Evolutionary conservation across 2,329 filamentous ascomycete species (phyloP).

Genomic region (Sphaerostilbella broomeana): DNA sequence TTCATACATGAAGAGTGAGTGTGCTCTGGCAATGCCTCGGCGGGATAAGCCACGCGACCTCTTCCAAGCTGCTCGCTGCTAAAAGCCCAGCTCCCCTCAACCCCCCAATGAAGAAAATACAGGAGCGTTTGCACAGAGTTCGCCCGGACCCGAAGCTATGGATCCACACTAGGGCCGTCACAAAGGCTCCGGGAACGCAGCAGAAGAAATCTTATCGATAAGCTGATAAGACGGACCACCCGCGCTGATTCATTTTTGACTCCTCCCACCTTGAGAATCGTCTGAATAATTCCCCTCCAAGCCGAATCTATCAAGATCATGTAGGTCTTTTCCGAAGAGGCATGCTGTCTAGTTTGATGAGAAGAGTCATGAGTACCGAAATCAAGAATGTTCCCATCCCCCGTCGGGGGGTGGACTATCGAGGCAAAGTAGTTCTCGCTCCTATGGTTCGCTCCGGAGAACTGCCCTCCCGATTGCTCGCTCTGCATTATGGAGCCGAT

Average conservation of each 20-base stretch:
- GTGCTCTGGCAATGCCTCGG: no score
- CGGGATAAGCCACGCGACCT: no score
- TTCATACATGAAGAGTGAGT: no score
- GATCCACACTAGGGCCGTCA: conserved; percentile 6
- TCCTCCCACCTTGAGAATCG: conserved; percentile 2
- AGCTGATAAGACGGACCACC: conserved; percentile 5
- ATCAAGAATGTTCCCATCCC: conserved; percentile 75
- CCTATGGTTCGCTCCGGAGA: conserved; percentile 99
- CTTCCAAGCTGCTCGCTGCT: no score
- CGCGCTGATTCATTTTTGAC: conserved; percentile 4
- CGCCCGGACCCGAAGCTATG: conserved; percentile 8
- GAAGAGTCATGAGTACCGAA: conserved; percentile 51
- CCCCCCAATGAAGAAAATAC: no score
- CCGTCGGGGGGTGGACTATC: conserved; percentile 82
- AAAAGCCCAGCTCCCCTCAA: no score
- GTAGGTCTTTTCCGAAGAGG: conserved; percentile 14
- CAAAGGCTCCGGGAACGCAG: background rate
- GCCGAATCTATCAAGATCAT: conserved; percentile 12
- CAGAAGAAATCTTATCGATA: conserved; percentile 9
- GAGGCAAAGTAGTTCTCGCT: conserved; percentile 87
- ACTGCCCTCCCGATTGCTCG: conserved; percentile 78
- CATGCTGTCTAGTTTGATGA: conserved; percentile 31
- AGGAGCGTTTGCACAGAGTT: no score
- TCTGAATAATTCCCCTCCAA: background rate
- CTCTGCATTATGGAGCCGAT: conserved; percentile 92